These are phyloP conservation scores for Paracorniculantispora psalliotae DNA, from an alignment of 2,329 filamentous ascomycete species.

Conservation along the genomic window DNA sequence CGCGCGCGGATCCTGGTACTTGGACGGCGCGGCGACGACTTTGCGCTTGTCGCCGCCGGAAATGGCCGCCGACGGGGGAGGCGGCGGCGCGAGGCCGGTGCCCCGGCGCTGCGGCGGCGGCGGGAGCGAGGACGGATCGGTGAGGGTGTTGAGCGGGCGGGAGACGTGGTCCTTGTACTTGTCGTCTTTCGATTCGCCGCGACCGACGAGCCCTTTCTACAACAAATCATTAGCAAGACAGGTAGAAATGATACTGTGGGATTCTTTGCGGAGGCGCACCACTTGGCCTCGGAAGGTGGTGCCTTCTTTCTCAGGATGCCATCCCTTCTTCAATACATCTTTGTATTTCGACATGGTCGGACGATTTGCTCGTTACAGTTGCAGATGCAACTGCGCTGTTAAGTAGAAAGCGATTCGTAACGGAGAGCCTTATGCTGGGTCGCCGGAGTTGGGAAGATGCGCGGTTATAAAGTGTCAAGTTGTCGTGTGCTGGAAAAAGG, in stretches of 20 bases:
- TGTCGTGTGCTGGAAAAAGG: neutral
- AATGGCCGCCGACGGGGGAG: constrained; percentile 16
- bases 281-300: constrained; percentile 39
- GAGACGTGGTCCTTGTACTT: constrained; percentile 34
- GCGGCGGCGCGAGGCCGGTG: constrained; percentile 29
- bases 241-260: too few species aligned
- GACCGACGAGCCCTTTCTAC: constrained; percentile 43
- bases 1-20: constrained; percentile 27
- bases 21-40: constrained; percentile 28
- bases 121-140: constrained; percentile 72
- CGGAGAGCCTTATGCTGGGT: neutral
- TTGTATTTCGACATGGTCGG: constrained; percentile 37
- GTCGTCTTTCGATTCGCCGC: constrained; percentile 31
- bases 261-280: constrained; percentile 27
- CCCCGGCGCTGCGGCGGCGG: constrained; percentile 66
- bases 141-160: constrained; percentile 63
- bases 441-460: neutral
- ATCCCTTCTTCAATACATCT: constrained; percentile 45
- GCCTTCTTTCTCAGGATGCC: constrained; percentile 46
- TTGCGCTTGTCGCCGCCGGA: constrained; percentile 18
- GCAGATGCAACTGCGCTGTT: neutral
- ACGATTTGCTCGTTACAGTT: constrained; percentile 28
- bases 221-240: neutral
- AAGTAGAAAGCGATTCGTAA: neutral
- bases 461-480: neutral